Conservation (phyloP, 108 stramenopile species). For the Schizochytrium sp. region DNA sequence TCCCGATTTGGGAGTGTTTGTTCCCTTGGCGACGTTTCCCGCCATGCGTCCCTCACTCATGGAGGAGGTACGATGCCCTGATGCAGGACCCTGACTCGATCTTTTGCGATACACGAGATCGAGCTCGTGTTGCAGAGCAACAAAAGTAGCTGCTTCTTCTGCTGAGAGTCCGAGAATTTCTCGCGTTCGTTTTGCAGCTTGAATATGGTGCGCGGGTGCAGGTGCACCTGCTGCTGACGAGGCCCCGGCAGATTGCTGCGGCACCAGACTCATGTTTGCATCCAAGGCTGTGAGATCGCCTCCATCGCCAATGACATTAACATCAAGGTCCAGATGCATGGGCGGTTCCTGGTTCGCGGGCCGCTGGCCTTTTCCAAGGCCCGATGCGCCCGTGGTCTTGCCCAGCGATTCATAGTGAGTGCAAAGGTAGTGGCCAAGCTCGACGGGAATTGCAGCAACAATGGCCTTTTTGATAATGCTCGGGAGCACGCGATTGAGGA, state of each 20-base stretch:
- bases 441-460: not conserved
- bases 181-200: not conserved
- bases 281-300: not conserved
- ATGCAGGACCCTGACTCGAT: not conserved
- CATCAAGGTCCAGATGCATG: constrained; percentile 8
- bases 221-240: not conserved
- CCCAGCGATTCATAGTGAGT: not conserved
- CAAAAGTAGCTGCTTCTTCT: not conserved
- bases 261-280: not conserved
- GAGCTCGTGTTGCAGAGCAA: not conserved
- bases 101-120: not conserved
- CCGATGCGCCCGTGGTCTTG: not conserved
- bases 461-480: not conserved
- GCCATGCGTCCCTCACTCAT: not conserved
- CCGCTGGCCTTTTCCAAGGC: not conserved
- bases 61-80: too few relatives aligned
- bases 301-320: not conserved
- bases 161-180: not conserved
- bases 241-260: not conserved
- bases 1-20: too few relatives aligned
- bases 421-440: not conserved
- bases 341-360: not conserved
- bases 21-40: not conserved
- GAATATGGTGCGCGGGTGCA: not conserved
- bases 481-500: not conserved